Base-by-base conservation (phyloP, 1,139 yeast species). In the Pichiaceae sp. region DNA sequence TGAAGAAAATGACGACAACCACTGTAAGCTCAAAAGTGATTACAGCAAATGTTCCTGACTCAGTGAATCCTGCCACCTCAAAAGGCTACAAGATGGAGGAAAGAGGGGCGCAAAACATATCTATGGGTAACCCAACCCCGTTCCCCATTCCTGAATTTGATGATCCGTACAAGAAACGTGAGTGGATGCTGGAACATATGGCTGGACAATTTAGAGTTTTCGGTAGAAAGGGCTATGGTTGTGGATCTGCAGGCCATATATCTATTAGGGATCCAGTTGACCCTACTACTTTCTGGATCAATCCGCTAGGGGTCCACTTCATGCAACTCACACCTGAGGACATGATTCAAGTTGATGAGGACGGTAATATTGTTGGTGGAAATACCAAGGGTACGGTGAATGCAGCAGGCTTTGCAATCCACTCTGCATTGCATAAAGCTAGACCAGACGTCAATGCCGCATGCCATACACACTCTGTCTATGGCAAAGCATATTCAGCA, bases 391-490 rank as follows among this genome's bases (percentile, higher is more conserved):
- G 63, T 17, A 76, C 87, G 2, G 72, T 81, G 38, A 81, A 82
- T 51, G 73, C 79, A 15, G 91, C 93, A 2, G 93, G 91, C 0
- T 82, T 81, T 62, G 70, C 73, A 44, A 81, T 81, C 56, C 93
- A 81, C 51, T 72, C 80, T 2, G 86, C 81, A 17, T 54, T 81
- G 24, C 91, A 82, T 58, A 68, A 67, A 50, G 80, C 82, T 4
- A 68, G 89, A 39, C 87, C 87, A 3, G 87, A 82, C 47, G 78
- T 81, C n/a, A 62, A 73, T 48, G 87, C 91, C 17, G 91, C 89
- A 3, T 78, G 87, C 52, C 93, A 81, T 54, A 69, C 85, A 4
- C 93, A 81, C 50, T 77, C 86, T 3, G 62, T 70, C 20, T 69
- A 74, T 52, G 93, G 91, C 32, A 78, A 78, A 53, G 82, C 91